Conservation (phyloP, 176 grass and related monocot genomes). For the Hsuehochloa calcarea region DNA sequence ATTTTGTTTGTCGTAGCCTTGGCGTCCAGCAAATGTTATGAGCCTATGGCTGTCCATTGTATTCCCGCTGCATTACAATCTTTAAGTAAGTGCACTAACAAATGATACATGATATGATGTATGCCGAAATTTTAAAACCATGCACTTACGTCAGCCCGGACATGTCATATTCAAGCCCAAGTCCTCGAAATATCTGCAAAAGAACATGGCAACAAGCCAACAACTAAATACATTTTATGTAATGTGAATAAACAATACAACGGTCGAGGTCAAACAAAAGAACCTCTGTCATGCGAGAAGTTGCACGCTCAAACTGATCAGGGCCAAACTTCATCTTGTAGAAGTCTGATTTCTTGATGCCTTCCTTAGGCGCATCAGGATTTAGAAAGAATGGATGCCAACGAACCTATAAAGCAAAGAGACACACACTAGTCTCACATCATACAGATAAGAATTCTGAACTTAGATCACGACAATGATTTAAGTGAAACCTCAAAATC, state of each 20-base stretch:
- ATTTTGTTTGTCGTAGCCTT: slow-evolving; percentile 89
- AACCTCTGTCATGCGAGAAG: slow-evolving; percentile 76
- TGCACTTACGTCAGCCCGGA: slow-evolving; percentile 77
- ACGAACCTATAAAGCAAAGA: slow-evolving; percentile 49
- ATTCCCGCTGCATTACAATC: slow-evolving; percentile 69
- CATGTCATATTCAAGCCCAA: slow-evolving; percentile 85
- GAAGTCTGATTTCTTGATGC: slow-evolving; percentile 70
- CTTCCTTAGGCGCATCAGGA: slow-evolving; percentile 81
- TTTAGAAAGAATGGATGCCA: slow-evolving; percentile 95
- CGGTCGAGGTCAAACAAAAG: background rate
- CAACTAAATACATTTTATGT: slow-evolving; percentile 9
- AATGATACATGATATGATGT: background rate
- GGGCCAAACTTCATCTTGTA: slow-evolving; percentile 69
- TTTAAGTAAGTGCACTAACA: slow-evolving; percentile 22
- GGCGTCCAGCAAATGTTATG: slow-evolving; percentile 67
- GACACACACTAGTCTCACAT: background rate
- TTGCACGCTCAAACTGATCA: slow-evolving; percentile 58
- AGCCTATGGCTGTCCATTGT: slow-evolving; percentile 91
- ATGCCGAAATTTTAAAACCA: slow-evolving; percentile 4
- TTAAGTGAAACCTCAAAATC: slow-evolving; percentile 73
- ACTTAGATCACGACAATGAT: background rate
- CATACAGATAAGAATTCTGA: background rate
- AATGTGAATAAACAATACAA: background rate
- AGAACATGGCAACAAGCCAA: background rate
- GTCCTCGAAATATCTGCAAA: slow-evolving; percentile 73